Conservation (phyloP, 1,139 yeast genomes). For the Yamadazyma trypodendri region DNA sequence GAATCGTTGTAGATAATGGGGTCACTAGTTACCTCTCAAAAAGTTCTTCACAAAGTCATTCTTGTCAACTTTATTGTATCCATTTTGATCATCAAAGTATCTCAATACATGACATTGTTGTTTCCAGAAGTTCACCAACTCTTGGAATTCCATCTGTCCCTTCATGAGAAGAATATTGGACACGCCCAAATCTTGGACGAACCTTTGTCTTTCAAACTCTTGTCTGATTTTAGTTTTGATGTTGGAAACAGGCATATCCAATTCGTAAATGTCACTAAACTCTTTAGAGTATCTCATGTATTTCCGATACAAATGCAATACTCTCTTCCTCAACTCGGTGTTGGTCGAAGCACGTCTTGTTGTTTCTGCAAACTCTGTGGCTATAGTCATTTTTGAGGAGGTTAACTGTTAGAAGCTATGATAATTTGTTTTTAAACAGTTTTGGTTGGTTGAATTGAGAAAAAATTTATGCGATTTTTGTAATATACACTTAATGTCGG, state of each 20-base stretch:
- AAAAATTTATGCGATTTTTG: background rate
- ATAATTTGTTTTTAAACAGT: constrained; percentile 11
- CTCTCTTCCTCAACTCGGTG: constrained; percentile 63
- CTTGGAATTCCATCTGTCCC: constrained; percentile 92
- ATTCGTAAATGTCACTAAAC: constrained; percentile 68
- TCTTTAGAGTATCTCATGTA: constrained; percentile 65
- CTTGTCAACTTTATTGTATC: constrained; percentile 46
- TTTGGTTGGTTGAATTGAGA: constrained; percentile 16
- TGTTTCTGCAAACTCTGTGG: constrained; percentile 84
- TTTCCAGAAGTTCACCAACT: constrained; percentile 86
- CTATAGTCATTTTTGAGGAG: constrained; percentile 48
- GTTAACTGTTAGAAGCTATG: background rate
- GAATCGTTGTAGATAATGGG: background rate
- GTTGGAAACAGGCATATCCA: constrained; percentile 79
- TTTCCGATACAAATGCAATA: constrained; percentile 70
- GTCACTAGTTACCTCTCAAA: constrained; percentile 53
- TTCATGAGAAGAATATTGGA: constrained; percentile 70
- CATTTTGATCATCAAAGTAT: constrained; percentile 69
- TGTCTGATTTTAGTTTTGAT: constrained; percentile 85
- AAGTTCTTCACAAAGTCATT: constrained; percentile 69
- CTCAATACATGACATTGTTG: constrained; percentile 84
- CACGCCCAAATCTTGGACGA: constrained; percentile 62
- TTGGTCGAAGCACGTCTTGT: constrained; percentile 65
- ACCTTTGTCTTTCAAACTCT: constrained; percentile 83
- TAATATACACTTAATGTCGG: background rate